Evolutionary conservation across 495 filamentous ascomycete species (phyloP).

Genomic region (Neurospora sp.): DNA sequence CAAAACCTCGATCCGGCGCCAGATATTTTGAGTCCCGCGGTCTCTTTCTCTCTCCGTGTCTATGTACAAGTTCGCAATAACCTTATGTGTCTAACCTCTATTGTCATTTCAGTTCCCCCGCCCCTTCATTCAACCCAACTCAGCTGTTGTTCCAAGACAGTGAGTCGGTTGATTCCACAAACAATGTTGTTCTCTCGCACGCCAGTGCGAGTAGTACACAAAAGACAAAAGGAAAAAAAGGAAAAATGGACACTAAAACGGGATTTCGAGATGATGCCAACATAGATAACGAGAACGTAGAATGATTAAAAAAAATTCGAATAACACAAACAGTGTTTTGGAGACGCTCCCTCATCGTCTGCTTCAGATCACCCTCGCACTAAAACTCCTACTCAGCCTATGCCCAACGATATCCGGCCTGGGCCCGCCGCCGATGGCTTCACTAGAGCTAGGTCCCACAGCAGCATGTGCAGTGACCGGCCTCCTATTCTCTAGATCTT

Average conservation of each 20-base stretch:
- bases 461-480: background rate
- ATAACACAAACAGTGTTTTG: background rate
- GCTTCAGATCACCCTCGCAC: conserved; percentile 7
- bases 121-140: background rate
- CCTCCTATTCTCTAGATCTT: conserved; percentile 2
- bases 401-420: background rate
- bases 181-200: background rate
- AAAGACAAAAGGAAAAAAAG: background rate
- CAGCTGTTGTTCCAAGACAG: background rate
- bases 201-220: background rate
- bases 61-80: background rate
- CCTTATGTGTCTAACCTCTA: background rate
- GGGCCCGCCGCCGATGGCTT: background rate
- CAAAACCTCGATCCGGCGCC: background rate
- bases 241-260: background rate
- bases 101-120: background rate
- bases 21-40: background rate
- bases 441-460: background rate
- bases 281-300: background rate
- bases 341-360: conserved; percentile 1
- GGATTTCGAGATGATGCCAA: background rate
- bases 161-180: background rate
- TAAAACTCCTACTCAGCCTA: conserved; percentile 4
- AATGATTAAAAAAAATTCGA: background rate
- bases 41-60: background rate